These are phyloP conservation scores for Adansonia digitata DNA, from an alignment of 345 rosid species.

Conservation along the genomic window DNA sequence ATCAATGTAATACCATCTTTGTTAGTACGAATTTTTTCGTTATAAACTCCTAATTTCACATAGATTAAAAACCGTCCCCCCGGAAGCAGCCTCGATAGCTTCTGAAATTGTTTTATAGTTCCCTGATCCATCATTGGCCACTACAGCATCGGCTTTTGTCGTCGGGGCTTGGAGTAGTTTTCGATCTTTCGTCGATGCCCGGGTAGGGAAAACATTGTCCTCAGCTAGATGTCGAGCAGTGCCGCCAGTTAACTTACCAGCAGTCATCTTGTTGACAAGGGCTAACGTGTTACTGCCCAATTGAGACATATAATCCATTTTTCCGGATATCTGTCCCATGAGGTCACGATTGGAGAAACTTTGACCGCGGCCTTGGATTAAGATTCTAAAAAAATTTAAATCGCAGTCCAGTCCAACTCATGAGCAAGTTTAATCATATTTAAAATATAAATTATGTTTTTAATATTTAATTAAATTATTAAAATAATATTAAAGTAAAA, in stretches of 20 bases:
- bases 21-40: slow-evolving; percentile 50
- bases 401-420: no score
- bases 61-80: slow-evolving; percentile 64
- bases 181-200: slow-evolving; percentile 51
- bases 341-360: slow-evolving; percentile 13
- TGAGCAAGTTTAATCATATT: no score
- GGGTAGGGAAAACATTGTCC: slow-evolving; percentile 38
- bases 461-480: no score
- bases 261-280: slow-evolving; percentile 37
- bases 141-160: slow-evolving; percentile 47
- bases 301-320: slow-evolving; percentile 57
- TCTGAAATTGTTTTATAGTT: slow-evolving; percentile 54
- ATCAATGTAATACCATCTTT: slow-evolving; percentile 64
- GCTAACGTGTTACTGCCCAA: slow-evolving; percentile 59
- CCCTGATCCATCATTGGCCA: slow-evolving; percentile 82
- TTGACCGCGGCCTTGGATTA: slow-evolving; percentile 17
- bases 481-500: no score
- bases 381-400: no score
- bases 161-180: slow-evolving; percentile 33
- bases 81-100: slow-evolving; percentile 59
- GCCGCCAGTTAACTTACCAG: neutral
- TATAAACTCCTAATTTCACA: slow-evolving; percentile 74
- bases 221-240: slow-evolving; percentile 8
- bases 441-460: no score
- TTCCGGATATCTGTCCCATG: slow-evolving; percentile 31